Percentiles rank a stretch among this genome's conserved stretches.
These are phyloP conservation scores for Digitaria exilis DNA, from an alignment of 202 grass and related monocot genomes.

Conservation along the genomic window DNA sequence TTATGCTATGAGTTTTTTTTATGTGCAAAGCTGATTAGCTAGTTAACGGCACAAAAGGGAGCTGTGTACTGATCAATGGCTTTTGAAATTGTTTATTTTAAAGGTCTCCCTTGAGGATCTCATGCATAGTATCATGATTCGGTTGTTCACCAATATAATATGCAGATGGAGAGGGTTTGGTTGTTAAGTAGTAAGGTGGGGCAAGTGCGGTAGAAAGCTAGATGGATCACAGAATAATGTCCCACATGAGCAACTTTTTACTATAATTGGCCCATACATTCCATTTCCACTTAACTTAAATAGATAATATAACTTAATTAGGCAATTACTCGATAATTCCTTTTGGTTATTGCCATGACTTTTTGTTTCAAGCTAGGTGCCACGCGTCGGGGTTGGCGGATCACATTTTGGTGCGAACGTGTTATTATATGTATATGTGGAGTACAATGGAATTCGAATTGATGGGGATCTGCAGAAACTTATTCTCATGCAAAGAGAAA, in stretches of 20 bases:
- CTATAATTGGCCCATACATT: background rate
- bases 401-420: background rate
- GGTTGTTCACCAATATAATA: constrained; percentile 31
- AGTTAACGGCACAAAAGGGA: constrained; percentile 46
- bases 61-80: background rate
- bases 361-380: background rate
- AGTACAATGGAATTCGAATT: background rate
- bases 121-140: constrained; percentile 37
- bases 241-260: constrained; percentile 4
- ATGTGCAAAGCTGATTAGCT: constrained; percentile 28
- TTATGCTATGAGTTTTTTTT: constrained; percentile 29
- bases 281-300: constrained; percentile 24
- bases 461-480: background rate
- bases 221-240: constrained; percentile 24
- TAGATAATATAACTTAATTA: background rate
- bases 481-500: background rate
- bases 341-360: background rate
- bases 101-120: constrained; percentile 1
- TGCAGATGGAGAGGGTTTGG: constrained; percentile 15
- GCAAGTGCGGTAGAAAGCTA: background rate
- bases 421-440: background rate
- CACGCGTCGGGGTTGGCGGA: no score
- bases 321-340: background rate
- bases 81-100: constrained; percentile 33
- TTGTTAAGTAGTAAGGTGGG: constrained; percentile 34